phyloP scores from a whole-genome alignment of 2,329 filamentous ascomycete genomes.

The Cadophora luteo-olivacea region DNA sequence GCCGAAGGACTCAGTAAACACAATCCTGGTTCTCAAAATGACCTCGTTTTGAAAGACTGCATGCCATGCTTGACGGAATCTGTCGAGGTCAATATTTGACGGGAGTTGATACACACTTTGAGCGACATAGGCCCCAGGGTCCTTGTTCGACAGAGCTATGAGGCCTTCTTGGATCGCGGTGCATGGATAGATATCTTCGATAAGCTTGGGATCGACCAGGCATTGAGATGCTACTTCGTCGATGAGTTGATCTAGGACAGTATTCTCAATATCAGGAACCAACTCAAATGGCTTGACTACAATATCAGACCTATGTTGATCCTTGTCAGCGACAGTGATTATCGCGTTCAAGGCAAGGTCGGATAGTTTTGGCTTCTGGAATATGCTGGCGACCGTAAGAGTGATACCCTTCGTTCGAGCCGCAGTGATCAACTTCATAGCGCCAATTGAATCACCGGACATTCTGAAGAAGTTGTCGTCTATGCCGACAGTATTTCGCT shows the following conservation, averaged over 20 bases:
- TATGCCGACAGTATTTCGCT: neutral
- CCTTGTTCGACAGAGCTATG: slow-evolving; percentile 45
- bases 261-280: neutral
- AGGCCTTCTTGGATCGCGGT: slow-evolving; percentile 48
- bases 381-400: slow-evolving; percentile 51
- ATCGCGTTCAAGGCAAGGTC: slow-evolving; percentile 46
- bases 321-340: neutral
- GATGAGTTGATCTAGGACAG: neutral
- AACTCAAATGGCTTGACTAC: neutral
- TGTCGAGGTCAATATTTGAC: slow-evolving; percentile 28
- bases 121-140: slow-evolving; percentile 45
- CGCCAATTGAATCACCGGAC: slow-evolving; percentile 1
- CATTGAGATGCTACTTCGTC: slow-evolving; percentile 9
- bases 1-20: slow-evolving; percentile 38
- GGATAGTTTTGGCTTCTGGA: slow-evolving; percentile 49
- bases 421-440: slow-evolving; percentile 4
- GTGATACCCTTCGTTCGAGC: slow-evolving; percentile 39
- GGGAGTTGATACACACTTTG: slow-evolving; percentile 36
- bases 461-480: neutral
- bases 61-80: slow-evolving; percentile 31
- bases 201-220: slow-evolving; percentile 7
- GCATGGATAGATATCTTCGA: slow-evolving; percentile 49
- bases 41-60: slow-evolving; percentile 11
- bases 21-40: slow-evolving; percentile 36
- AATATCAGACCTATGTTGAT: neutral